Base-by-base conservation (phyloP, 139 green algal genomes). In the Closterium sp. region DNA sequence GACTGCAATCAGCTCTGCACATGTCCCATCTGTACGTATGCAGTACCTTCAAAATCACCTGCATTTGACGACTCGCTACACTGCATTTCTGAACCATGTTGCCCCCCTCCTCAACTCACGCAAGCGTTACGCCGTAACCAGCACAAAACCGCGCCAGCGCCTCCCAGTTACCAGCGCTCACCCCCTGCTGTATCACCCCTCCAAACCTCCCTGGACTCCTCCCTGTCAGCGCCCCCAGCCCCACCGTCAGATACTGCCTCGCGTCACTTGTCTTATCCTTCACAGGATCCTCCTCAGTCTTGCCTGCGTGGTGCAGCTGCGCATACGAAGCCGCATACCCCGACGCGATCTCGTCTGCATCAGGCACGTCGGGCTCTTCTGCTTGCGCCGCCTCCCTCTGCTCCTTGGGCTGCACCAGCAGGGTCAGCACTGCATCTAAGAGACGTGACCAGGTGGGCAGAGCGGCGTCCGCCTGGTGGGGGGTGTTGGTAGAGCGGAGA, bases 281-380 rank as follows among this genome's bases (percentile, higher is more conserved):
- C 6, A 92, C 33, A 23, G 96, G 95, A 8, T 97, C 95, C 69
- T 94, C 89, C 84, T 97, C 94, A 28, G 92, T 89, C 89, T 90
- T 94, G 23, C 91, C 88, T 21, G 97, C 97, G 90, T 99, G 97
- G 89, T 96, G 94, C 34, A 99, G 96, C 88, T 96, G 93, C 0
- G 97, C 97, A 92, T 94, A 96, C 21, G 91, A 84, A 4, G 92
- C 94, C 30, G 88, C 55, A 87, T 96, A 96, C 21, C 94, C 94
- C 3, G 83, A 76, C n/a, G 64, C 87, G 34, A 93, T 89, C 35
- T 91, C 84, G 36, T 89, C 36, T n/a, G 92, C 84, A 19, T 23
- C 91, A 19, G 55, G 81, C 30, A 55, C 84, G 33, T 91, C 90
- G 0, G 86, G 33, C n/a, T 88, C 84, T 34, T 92, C 88, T 9